Conservation (phyloP, 257 asterid genomes). For the Solanum piurae region DNA sequence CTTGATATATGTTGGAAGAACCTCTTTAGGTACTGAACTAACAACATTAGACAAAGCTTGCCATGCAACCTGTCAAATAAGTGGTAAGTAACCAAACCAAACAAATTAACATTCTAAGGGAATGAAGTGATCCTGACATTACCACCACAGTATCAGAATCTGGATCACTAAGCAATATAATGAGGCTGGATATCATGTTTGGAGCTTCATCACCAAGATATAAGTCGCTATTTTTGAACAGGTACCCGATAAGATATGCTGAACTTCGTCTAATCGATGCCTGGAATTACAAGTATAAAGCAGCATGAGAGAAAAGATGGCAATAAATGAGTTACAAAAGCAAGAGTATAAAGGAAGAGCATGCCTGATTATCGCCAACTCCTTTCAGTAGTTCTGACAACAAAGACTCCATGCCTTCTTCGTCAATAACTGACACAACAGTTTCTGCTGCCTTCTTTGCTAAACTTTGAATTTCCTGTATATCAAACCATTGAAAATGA, state of each 20-base stretch:
- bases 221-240: constrained; percentile 84
- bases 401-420: constrained; percentile 79
- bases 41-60: constrained; percentile 88
- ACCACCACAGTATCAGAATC: constrained; percentile 79
- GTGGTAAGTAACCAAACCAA: constrained; percentile 4
- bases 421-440: constrained; percentile 85
- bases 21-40: constrained; percentile 81
- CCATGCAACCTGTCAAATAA: constrained; percentile 68
- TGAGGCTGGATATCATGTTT: constrained; percentile 75
- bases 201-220: constrained; percentile 96
- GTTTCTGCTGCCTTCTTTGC: constrained; percentile 94
- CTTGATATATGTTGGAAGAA: constrained; percentile 82
- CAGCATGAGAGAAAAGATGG: constrained; percentile 1
- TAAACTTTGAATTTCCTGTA: constrained; percentile 53
- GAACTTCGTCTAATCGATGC: constrained; percentile 70
- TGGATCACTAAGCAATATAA: constrained; percentile 73
- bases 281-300: constrained; percentile 35
- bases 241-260: constrained; percentile 76
- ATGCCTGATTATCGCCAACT: constrained; percentile 75
- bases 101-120: background rate
- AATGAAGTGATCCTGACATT: constrained; percentile 11
- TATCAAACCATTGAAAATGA: background rate
- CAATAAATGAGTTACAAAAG: background rate
- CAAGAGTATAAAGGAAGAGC: constrained; percentile 12
- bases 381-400: constrained; percentile 85